Conservation (phyloP, 2,329 filamentous ascomycete species). For the Stagonosporopsis vannaccii region DNA sequence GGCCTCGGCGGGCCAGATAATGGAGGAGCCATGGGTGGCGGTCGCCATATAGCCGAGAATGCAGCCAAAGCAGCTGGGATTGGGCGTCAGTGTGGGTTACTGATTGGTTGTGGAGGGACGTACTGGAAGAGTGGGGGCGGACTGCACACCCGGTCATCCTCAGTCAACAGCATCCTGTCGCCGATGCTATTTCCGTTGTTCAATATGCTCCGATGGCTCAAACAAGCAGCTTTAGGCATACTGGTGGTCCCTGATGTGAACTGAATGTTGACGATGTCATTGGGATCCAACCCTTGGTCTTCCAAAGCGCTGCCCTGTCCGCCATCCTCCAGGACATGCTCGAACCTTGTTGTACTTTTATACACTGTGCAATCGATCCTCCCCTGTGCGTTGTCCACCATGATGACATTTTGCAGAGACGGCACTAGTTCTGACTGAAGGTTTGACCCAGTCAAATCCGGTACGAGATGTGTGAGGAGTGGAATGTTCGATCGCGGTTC, state of each 20-base stretch:
- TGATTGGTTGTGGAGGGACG: neutral
- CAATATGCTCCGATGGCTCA: constrained; percentile 84
- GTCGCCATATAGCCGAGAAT: constrained; percentile 97
- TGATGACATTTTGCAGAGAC: constrained; percentile 72
- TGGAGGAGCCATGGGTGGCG: constrained; percentile 79
- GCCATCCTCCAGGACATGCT: constrained; percentile 55
- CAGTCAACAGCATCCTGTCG: constrained; percentile 79
- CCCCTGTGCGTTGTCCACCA: constrained; percentile 78
- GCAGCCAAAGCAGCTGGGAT: constrained; percentile 77
- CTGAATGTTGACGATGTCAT: constrained; percentile 90
- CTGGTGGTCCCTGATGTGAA: constrained; percentile 97
- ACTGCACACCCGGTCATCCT: constrained; percentile 72
- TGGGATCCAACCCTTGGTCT: constrained; percentile 59
- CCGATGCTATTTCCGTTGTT: constrained; percentile 92
- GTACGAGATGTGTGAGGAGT: constrained; percentile 63
- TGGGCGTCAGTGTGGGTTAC: constrained; percentile 4
- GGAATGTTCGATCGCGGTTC: constrained; percentile 66
- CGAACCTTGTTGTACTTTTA: constrained; percentile 52
- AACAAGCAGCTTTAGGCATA: constrained; percentile 87
- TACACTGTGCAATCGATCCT: constrained; percentile 55
- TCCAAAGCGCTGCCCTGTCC: constrained; percentile 53
- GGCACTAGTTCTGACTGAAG: constrained; percentile 68
- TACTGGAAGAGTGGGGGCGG: constrained; percentile 64
- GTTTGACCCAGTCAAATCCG: constrained; percentile 53
- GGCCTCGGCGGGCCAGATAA: constrained; percentile 85